Evolutionary conservation across 1,284 basidiomycete genomes (phyloP), one percentile per base, ranked within the genome.

Genomic region (Uromyces viciae-fabae): DNA sequence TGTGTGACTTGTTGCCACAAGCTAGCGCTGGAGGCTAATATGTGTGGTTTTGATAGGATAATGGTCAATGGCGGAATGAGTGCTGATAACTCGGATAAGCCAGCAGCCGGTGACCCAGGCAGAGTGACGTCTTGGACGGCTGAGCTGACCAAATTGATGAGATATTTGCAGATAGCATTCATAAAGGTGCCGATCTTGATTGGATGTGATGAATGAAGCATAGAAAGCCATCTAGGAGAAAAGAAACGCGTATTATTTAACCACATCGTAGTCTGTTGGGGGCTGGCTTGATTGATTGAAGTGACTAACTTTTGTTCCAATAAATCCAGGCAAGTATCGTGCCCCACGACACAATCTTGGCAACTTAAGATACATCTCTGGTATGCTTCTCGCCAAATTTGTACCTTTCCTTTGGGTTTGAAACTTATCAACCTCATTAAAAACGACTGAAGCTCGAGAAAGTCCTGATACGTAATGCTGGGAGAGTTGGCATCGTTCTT

Each of bases 371-470:
- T 52, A 49, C 79, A 81, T 15, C 43, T 46, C 68, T 81, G 58
- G 17, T 54, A 81, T 5, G 60, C 62, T 66, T 81, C 69, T 15
- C 79, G 69, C 79, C 79, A 81, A 36, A 25, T 81, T 40, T 52
- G 46, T 8, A 81, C 71, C 19, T 22, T 17, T 3, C 71, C 71
- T 74, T 56, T 75, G 19, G 71, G 17, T 49, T 81, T 81, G 31
- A 62, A 75, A 38, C 71, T 52, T 14, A 81, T 75, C 62, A 75
- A 68, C 40, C 71, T 43, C 36, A 81, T 17, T 31, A 81, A 56
- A 56, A 81, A 81, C 31, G 79, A 60, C 7, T 58, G 58, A 40
- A 64, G n/a, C 1, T 75, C 71, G 11, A 42, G 7, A 40, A 68
- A 25, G 46, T 62, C 31, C 42, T 43, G n/a, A 9, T 1, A 33